These are phyloP conservation scores for Tarenaya hassleriana DNA, from an alignment of 345 rosid genomes.

Conservation along the genomic window DNA sequence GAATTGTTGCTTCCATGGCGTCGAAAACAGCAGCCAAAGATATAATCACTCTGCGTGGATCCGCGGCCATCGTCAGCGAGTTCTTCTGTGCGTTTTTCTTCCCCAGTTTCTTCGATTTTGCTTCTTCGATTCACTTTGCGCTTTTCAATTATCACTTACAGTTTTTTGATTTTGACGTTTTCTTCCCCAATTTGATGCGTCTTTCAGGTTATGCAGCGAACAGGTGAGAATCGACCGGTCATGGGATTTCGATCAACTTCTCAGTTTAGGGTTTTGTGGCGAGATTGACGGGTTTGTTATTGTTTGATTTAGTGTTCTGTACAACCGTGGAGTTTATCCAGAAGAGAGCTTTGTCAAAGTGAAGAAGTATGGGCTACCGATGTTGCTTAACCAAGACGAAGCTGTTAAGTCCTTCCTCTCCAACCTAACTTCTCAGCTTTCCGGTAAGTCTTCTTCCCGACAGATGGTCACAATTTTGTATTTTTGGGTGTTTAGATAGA, in stretches of 20 bases:
- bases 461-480: background rate
- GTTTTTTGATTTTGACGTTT: constrained; percentile 1
- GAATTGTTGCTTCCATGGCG: constrained; percentile 37
- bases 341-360: constrained; percentile 88
- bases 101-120: background rate
- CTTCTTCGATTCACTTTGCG: background rate
- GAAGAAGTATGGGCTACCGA: constrained; percentile 93
- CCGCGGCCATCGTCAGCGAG: constrained; percentile 96
- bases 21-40: constrained; percentile 73
- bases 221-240: constrained; percentile 41
- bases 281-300: constrained; percentile 18
- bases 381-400: constrained; percentile 87
- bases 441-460: constrained; percentile 38
- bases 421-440: constrained; percentile 58
- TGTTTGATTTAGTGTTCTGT: constrained; percentile 56
- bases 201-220: constrained; percentile 89
- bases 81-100: constrained; percentile 55
- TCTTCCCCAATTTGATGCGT: constrained; percentile 12
- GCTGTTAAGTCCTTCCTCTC: constrained; percentile 76
- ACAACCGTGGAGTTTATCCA: constrained; percentile 91
- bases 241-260: background rate
- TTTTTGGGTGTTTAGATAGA: background rate
- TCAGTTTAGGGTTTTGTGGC: constrained; percentile 3
- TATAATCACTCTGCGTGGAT: constrained; percentile 92
- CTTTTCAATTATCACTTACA: too few relatives aligned